Evolutionary conservation across 306 rosid species (phyloP).

Genomic region (Vigna reflexopilosa): DNA sequence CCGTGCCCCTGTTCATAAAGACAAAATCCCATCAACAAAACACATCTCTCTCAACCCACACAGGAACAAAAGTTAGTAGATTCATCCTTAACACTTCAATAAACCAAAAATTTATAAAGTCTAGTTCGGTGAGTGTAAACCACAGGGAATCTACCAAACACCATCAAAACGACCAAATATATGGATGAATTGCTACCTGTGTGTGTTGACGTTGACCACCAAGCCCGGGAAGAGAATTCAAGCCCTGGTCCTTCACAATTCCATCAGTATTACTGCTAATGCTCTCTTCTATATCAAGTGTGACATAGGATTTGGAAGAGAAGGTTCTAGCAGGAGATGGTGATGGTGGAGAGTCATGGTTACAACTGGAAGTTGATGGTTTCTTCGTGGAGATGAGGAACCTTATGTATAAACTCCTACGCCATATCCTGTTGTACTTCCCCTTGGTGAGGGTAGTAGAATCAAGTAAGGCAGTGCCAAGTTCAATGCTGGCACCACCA

Average conservation of each 20-base stretch:
- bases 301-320: conserved; percentile 15
- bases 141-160: not conserved
- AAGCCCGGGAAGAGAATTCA: conserved; percentile 47
- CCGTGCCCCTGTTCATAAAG: conserved; percentile 7
- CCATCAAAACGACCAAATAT: not conserved
- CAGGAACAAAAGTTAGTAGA: not conserved
- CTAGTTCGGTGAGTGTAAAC: not conserved
- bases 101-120: not conserved
- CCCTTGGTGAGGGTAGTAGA: not conserved
- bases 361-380: not conserved
- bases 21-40: conserved; percentile 30
- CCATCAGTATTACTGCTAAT: conserved; percentile 20
- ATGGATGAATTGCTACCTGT: conserved; percentile 47
- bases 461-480: conserved; percentile 41
- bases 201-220: conserved; percentile 8
- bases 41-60: not conserved
- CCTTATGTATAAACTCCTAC: conserved; percentile 32
- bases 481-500: conserved; percentile 4
- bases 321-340: conserved; percentile 41
- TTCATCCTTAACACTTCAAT: conserved; percentile 12
- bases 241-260: conserved; percentile 52
- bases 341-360: conserved; percentile 6
- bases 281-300: conserved; percentile 22
- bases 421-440: conserved; percentile 39
- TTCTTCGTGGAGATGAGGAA: conserved; percentile 43